phyloP scores from a whole-genome alignment of 2,329 filamentous ascomycete species.

The Alternaria conjuncta region DNA sequence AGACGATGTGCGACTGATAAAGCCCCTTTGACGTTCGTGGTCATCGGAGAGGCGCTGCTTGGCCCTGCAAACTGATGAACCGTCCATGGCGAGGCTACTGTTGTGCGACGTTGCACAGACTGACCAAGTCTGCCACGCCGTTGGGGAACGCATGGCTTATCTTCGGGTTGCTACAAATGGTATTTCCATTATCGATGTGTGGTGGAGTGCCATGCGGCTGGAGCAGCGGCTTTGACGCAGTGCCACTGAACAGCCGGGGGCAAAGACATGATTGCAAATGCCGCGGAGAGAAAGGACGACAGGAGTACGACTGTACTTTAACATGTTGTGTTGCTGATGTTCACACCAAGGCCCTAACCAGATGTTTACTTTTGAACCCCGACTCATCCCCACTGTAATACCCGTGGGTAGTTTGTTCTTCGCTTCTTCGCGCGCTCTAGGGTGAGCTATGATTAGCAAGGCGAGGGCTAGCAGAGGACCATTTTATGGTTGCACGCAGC shows the following conservation, averaged over 20 bases:
- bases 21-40: neutral
- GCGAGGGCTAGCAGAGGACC: neutral
- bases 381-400: constrained; percentile 1
- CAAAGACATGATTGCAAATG: neutral
- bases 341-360: neutral
- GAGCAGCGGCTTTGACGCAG: neutral
- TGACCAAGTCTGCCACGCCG: neutral
- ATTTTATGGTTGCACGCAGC: neutral
- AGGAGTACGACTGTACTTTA: neutral
- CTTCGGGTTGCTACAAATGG: neutral
- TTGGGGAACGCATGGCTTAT: neutral
- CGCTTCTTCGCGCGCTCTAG: constrained; percentile 12
- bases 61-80: neutral
- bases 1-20: neutral
- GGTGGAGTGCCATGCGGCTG: neutral
- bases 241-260: constrained; percentile 1
- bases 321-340: neutral
- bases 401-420: constrained; percentile 4
- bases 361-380: neutral
- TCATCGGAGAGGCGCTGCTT: neutral
- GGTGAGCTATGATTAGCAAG: constrained; percentile 3
- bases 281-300: neutral
- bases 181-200: neutral
- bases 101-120: constrained; percentile 2
- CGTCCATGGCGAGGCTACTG: neutral